Conservation (phyloP, 306 rosid species). For the Begonia fuchsioides region DNA sequence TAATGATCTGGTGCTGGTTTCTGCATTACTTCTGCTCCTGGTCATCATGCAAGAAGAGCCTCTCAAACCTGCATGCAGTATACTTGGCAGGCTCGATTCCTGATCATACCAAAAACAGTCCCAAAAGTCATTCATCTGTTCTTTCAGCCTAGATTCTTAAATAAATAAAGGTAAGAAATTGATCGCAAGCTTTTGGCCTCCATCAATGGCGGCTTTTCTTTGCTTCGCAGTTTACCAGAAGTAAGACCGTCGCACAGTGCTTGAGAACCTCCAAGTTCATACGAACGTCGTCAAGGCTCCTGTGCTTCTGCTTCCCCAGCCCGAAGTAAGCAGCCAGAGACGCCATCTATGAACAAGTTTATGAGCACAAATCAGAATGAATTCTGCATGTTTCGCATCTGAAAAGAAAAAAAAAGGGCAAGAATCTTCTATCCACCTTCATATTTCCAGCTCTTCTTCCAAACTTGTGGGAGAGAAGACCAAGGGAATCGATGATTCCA, state of each 20-base stretch:
- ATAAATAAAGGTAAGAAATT: not conserved
- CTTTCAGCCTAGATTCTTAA: slow-evolving; percentile 1
- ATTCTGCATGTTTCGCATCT: not conserved
- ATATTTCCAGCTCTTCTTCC: slow-evolving; percentile 96
- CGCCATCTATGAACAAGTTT: slow-evolving; percentile 61
- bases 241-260: slow-evolving; percentile 84
- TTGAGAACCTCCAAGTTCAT: slow-evolving; percentile 95
- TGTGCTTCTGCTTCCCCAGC: slow-evolving; percentile 84
- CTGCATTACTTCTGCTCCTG: slow-evolving; percentile 53
- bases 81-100: slow-evolving; percentile 81
- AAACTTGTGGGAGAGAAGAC: slow-evolving; percentile 45
- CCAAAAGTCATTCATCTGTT: not conserved
- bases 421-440: slow-evolving; percentile 45
- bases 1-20: slow-evolving; percentile 43
- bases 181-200: too few relatives aligned
- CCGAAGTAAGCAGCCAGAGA: slow-evolving; percentile 80
- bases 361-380: too few relatives aligned
- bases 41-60: slow-evolving; percentile 40
- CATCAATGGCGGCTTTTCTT: not conserved
- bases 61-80: slow-evolving; percentile 28
- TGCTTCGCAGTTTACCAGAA: slow-evolving; percentile 41
- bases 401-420: not conserved
- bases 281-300: slow-evolving; percentile 97
- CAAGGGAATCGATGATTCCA: slow-evolving; percentile 69
- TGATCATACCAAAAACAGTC: slow-evolving; percentile 4